A percentile compares a stretch with the other conserved stretches of the same genome.
Evolutionary conservation across 192 early-diverging fungal species (phyloP).

Genomic region (Backusella circina): DNA sequence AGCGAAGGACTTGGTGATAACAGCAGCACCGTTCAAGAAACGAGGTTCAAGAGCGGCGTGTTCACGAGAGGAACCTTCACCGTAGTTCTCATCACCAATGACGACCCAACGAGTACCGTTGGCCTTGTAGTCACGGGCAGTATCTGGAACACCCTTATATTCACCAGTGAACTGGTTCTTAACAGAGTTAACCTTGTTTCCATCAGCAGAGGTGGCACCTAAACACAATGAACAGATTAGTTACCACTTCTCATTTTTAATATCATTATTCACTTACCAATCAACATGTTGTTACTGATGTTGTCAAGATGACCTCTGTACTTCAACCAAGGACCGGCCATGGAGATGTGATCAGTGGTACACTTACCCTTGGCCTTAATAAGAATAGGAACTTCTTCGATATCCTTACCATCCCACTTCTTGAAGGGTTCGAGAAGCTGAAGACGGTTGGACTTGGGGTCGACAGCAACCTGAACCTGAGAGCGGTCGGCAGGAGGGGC

Average conservation of each 20-base stretch:
- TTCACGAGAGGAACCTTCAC: slow-evolving; percentile 98
- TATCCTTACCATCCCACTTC: slow-evolving; percentile 89
- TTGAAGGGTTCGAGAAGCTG: slow-evolving; percentile 87
- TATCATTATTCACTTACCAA: slow-evolving; percentile 41
- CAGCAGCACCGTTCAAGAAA: slow-evolving; percentile 89
- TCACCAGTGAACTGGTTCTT: slow-evolving; percentile 71
- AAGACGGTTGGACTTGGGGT: slow-evolving; percentile 84
- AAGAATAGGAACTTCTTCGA: slow-evolving; percentile 77
- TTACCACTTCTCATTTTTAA: background rate
- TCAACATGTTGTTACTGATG: slow-evolving; percentile 99
- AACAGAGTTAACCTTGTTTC: slow-evolving; percentile 70
- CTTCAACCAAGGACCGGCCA: slow-evolving; percentile 89
- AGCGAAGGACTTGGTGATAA: slow-evolving; percentile 96
- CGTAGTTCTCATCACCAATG: slow-evolving; percentile 99
- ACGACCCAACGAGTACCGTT: slow-evolving; percentile 87
- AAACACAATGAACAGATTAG: background rate
- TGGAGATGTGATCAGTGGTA: slow-evolving; percentile 98
- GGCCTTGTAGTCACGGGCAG: slow-evolving; percentile 95
- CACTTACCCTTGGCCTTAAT: slow-evolving; percentile 98
- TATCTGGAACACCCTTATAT: slow-evolving; percentile 88
- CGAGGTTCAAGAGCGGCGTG: slow-evolving; percentile 97
- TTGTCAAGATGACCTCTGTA: slow-evolving; percentile 99
- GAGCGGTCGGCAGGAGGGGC: slow-evolving; percentile 84
- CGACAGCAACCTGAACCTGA: slow-evolving; percentile 70
- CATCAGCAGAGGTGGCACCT: slow-evolving; percentile 87